Base-by-base conservation (phyloP, 2,329 filamentous ascomycete genomes). In the Talaromyces sp. region DNA sequence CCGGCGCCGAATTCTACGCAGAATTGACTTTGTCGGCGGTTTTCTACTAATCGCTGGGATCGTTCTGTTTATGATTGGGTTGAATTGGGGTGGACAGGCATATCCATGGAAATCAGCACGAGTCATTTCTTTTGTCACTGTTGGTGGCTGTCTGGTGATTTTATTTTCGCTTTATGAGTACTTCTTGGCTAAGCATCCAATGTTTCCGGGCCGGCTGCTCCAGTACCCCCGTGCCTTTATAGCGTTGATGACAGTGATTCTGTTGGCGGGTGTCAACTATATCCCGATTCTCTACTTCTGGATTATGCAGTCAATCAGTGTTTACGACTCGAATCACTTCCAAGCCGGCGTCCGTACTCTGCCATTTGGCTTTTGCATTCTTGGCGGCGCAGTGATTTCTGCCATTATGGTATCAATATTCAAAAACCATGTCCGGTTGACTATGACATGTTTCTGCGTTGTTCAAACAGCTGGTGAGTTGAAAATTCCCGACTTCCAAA, bases 11-110 rank as follows among this genome's bases (percentile, higher is more conserved):
- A 48, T 19, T 12, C 24, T 52, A 27, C 12, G 26, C 11, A 54
- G 62, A 41, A 61, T 70, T 21, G 70, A 72, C 61, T 72, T 62
- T 32, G 46, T 67, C 50, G 70, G 70, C 17, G 59, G 66, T 1
- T 68, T 72, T 58, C 59, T 72, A 2, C 63, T 71, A 24, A 58
- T 63, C 5, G 63, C 66, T 32, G 69, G 70, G 9, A 56, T 72
- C 6, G 57, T 61, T 17, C 58, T 72, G 3, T 71, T 72, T 59
- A 59, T 72, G 24, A 61, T 72, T 4, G 70, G 68, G 9, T 61
- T 72, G 27, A 70, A 68, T 17, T 71, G 68, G 67, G 71, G 71
- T 56, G 57, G 61, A 8, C 26, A 48, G 19, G n/a, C 54, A 26
- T 48, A 55, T 17, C 38, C 57, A 27, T 59, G 65, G 64, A 46